Evolutionary conservation across 225 moss, liverwort and hornwort genomes (phyloP).

Genomic region (Lunularia cruciata): DNA sequence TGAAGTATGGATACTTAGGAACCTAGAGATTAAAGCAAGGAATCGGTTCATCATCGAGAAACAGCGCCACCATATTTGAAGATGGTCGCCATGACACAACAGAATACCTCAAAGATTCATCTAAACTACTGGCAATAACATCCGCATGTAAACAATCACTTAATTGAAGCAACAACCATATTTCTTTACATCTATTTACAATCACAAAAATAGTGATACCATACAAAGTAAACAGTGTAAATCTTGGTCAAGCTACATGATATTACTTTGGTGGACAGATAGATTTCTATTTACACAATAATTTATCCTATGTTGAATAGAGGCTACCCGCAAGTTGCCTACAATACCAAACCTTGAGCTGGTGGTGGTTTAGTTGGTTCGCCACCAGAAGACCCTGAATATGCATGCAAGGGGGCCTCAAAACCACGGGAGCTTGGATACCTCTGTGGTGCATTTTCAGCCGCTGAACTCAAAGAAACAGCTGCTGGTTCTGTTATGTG

Average conservation of each 20-base stretch:
- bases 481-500: constrained; percentile 53
- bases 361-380: constrained; percentile 62
- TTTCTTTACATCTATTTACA: constrained; percentile 35
- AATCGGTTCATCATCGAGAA: no score
- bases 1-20: no score
- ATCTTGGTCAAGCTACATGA: constrained; percentile 3
- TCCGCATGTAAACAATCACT: no score
- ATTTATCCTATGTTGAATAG: constrained; percentile 5
- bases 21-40: no score
- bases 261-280: constrained; percentile 14
- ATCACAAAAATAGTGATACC: not conserved
- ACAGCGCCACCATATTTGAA: no score
- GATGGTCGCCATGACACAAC: no score
- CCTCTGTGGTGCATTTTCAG: constrained; percentile 52
- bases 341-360: constrained; percentile 61
- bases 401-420: constrained; percentile 59
- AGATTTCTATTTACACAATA: constrained; percentile 35
- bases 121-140: no score
- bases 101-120: no score
- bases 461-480: constrained; percentile 52
- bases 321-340: constrained; percentile 11
- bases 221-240: constrained; percentile 5
- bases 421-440: constrained; percentile 58
- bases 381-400: constrained; percentile 36
- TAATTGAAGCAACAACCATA: constrained; percentile 4